Conservation (phyloP, 352 stramenopile genomes). For the Paralagenidium karlingii region DNA sequence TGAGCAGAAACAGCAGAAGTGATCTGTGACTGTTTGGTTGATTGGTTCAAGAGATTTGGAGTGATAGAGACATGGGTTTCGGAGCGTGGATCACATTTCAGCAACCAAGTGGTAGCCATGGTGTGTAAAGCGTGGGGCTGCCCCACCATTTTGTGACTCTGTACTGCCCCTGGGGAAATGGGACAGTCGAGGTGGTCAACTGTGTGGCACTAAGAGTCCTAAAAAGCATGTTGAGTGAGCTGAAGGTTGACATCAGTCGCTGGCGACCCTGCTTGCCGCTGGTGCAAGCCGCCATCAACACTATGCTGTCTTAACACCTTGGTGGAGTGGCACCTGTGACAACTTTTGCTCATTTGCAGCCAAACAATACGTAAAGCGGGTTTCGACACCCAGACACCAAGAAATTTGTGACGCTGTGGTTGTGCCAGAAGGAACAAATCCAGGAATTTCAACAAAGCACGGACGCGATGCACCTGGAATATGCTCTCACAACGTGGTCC, state of each 20-base stretch:
- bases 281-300: conserved; percentile 2
- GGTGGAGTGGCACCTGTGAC: conserved; percentile 2
- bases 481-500: too few relatives aligned
- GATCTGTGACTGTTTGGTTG: too few relatives aligned
- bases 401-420: too few relatives aligned
- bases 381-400: too few relatives aligned
- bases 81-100: conserved; percentile 14
- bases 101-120: conserved; percentile 10
- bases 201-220: conserved; percentile 6
- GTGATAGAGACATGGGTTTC: conserved; percentile 11
- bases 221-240: conserved; percentile 3
- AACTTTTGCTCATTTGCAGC: too few relatives aligned
- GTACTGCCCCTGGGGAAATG: conserved; percentile 19
- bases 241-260: neutral
- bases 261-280: conserved; percentile 1
- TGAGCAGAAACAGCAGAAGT: too few relatives aligned
- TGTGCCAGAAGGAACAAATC: too few relatives aligned
- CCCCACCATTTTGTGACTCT: conserved; percentile 14
- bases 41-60: conserved; percentile 19
- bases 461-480: too few relatives aligned
- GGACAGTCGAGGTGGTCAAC: conserved; percentile 16
- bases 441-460: too few relatives aligned
- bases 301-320: conserved; percentile 1
- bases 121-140: conserved; percentile 3
- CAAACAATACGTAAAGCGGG: too few relatives aligned